These are phyloP conservation scores for Trametes cubensis DNA, from an alignment of 768 basidiomycete genomes.

Conservation along the genomic window DNA sequence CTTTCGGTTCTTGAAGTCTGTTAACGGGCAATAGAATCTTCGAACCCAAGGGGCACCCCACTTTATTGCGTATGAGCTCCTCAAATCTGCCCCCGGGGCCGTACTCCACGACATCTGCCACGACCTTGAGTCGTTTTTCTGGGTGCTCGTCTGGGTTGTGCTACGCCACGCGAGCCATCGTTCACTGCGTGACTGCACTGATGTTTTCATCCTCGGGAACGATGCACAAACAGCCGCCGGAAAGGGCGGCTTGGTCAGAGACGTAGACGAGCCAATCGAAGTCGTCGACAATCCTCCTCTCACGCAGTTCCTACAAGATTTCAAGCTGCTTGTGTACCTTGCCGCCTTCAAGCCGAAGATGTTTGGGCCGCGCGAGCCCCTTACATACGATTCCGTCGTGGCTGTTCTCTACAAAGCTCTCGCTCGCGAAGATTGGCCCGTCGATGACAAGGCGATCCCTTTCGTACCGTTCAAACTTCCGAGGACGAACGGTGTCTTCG, in stretches of 20 bases:
- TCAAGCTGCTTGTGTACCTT: neutral
- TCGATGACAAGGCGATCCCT: neutral
- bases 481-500: neutral
- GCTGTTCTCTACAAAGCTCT: neutral
- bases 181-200: neutral
- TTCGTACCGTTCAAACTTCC: neutral
- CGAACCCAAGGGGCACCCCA: neutral
- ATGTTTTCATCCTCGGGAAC: neutral
- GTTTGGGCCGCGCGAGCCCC: neutral
- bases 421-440: neutral
- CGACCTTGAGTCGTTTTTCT: constrained; percentile 20
- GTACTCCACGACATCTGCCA: constrained; percentile 6
- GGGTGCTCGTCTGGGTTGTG: constrained; percentile 16
- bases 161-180: constrained; percentile 4
- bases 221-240: neutral
- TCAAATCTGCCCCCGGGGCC: neutral
- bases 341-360: neutral
- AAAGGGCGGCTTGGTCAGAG: neutral
- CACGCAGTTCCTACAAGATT: neutral
- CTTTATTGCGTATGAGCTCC: neutral
- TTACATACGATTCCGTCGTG: neutral
- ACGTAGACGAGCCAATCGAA: no score
- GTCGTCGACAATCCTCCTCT: neutral
- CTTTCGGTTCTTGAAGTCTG: no score
- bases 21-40: no score